These are phyloP conservation scores for Cyphellophora attinorum DNA, from an alignment of 2,329 filamentous ascomycete species.

Conservation along the genomic window DNA sequence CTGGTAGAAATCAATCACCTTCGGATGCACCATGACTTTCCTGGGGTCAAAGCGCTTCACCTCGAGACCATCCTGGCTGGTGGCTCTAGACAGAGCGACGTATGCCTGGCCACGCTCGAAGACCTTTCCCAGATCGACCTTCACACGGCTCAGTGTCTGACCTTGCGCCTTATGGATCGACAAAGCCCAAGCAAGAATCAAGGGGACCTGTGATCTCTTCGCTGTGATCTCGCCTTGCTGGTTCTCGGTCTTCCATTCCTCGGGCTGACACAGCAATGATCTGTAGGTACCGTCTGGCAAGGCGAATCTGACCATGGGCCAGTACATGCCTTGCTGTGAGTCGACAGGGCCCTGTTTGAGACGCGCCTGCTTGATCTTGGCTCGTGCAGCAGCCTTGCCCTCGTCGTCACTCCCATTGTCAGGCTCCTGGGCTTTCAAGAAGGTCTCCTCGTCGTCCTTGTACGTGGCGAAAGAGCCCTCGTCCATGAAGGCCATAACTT, in stretches of 20 bases:
- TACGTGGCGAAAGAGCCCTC: conserved; percentile 53
- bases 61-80: conserved; percentile 74
- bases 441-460: conserved; percentile 47
- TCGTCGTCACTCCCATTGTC: conserved; percentile 37
- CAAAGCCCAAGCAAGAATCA: conserved; percentile 93
- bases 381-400: conserved; percentile 32
- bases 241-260: conserved; percentile 95
- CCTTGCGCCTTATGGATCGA: conserved; percentile 98
- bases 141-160: conserved; percentile 85
- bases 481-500: conserved; percentile 71
- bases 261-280: conserved; percentile 70
- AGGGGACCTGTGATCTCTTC: conserved; percentile 68
- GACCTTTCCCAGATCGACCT: conserved; percentile 81
- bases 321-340: conserved; percentile 47
- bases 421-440: conserved; percentile 31
- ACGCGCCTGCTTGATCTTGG: conserved; percentile 45
- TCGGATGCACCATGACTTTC: conserved; percentile 90
- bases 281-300: conserved; percentile 67
- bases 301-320: conserved; percentile 76
- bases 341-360: conserved; percentile 37
- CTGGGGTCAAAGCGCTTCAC: conserved; percentile 78
- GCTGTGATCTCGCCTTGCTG: conserved; percentile 91
- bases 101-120: conserved; percentile 98
- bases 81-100: conserved; percentile 88
- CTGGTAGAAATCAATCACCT: conserved; percentile 76